These are phyloP conservation scores for Scedosporium boydii DNA, from an alignment of 2,329 filamentous ascomycete species.

Conservation along the genomic window DNA sequence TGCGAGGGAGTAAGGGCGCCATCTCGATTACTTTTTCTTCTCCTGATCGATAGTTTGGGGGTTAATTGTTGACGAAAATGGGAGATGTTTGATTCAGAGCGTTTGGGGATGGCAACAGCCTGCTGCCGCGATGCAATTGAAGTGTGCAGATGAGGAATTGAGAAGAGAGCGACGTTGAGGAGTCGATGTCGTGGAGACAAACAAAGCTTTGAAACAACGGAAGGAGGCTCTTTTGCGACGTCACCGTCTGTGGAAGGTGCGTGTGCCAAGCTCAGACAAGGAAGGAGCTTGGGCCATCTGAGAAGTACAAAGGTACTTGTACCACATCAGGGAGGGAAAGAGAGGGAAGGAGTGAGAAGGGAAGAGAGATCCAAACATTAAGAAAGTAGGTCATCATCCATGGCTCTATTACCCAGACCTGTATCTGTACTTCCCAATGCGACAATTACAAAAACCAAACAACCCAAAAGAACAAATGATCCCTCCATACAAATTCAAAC, in stretches of 20 bases:
- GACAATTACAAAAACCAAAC: not conserved
- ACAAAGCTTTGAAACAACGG: not conserved
- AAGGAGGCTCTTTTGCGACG: not conserved
- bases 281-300: conserved; percentile 3
- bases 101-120: not conserved
- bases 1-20: conserved; percentile 42
- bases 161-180: not conserved
- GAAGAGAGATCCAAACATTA: no score
- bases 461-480: not conserved
- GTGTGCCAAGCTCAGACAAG: not conserved
- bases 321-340: no score
- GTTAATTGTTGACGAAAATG: not conserved
- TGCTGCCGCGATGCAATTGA: not conserved
- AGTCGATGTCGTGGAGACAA: not conserved
- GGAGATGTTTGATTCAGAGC: not conserved
- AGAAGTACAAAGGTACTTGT: not conserved
- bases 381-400: not conserved
- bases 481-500: not conserved
- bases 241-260: not conserved
- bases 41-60: not conserved
- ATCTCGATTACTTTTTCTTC: conserved; percentile 18
- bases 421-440: not conserved
- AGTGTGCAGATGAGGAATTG: not conserved
- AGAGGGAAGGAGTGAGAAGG: no score
- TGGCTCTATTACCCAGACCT: not conserved